Evolutionary conservation across 495 filamentous ascomycete species (phyloP), one percentile per base, ranked within the genome.

Genomic region (Haplographium delicatum): DNA sequence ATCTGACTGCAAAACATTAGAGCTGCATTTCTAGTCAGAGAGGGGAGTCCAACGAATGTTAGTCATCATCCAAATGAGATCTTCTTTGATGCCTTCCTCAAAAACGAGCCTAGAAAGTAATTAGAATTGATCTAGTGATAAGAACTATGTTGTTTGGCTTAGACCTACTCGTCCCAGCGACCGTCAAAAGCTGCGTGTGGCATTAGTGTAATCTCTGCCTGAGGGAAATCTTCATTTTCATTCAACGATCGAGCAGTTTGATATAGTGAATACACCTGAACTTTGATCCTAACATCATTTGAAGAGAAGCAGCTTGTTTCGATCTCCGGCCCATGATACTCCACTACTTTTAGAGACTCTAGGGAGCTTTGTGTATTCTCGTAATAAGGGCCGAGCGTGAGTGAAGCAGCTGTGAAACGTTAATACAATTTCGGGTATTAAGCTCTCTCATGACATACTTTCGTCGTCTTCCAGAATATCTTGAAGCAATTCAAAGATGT

Each of bases 121-220:
- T 43, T 20, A 46, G 22, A 26, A 33, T 19, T 20, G 31, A 20
- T 11, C 4, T 18, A 22, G 1, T 15, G 1, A 13, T 30, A 16
- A 5, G 19, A 3, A 19, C 20, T 25, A 46, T 8, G 13, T 37
- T 1, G 18, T 22, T 38, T 11, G 18, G 1, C 19, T 15, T 41
- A 7, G 25, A 28, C 66, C 47, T 68, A 71, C 65, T 68, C 68
- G 44, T 75, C 67, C 75, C 75, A 80, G 6, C 67, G 42, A 23
- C 63, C 65, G 37, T 71, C 62, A 25, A 76, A 62, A 2, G 47
- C 47, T 5, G 57, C 58, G 51, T 60, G 65, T 6, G 76, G 76
- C 25, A 80, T 53, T 10, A n/a, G 34, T 2, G 63, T 51, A 16
- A 73, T 50, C 6, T 61, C 65, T 11, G 66, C 47, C 41, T 54